Base-by-base conservation (phyloP, 1,284 basidiomycete genomes). In the Cryptococcus sp. region DNA sequence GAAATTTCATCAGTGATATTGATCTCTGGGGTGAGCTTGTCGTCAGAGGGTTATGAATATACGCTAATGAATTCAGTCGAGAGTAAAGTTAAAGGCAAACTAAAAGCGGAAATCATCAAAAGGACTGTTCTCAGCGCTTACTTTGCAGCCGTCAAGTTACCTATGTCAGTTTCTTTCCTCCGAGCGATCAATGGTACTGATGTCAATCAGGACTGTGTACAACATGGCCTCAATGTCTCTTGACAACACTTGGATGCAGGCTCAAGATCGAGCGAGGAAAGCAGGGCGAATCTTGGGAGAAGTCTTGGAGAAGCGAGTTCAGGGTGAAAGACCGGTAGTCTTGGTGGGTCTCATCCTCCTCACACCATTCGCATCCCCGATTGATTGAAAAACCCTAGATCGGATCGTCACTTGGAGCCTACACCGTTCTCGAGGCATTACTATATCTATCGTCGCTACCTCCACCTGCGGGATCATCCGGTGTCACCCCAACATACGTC, bases 261-360 rank as follows among this genome's bases (percentile, higher is more conserved):
- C 66, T 1, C 71, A 77, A 58, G 80, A 80, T 59, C 71, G 77
- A 45, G 79, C 80, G 0, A 68, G 70, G 50, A 81, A 81, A 60
- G 82, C 82, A 0, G 82, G 82, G 1, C 63, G 78, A 15, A 67
- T 83, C 7, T 74, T 83, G 0, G 81, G 82, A 5, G 80, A 82
- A 50, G 80, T 82, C 5, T 71, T 83, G 23, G 73, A 79, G 43
- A 79, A 81, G 56, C 71, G 79, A 32, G 79, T 82, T 0, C 82
- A 83, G 62, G 82, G 82, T 5, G 78, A 80, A 59, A 72, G 82
- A 1, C 82, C 82, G 0, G 79, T 80, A 3, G 67, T 79, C 0
- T 66, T 83, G 34, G 77, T 78, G 35, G 36, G 76, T 63, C 15
- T 13, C n/a, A 10, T 30, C 8, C 38, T 36, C 13, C 47, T 48